These are phyloP conservation scores for Haplosporangium sp. DNA, from an alignment of 371 early-diverging fungal species.

Conservation along the genomic window DNA sequence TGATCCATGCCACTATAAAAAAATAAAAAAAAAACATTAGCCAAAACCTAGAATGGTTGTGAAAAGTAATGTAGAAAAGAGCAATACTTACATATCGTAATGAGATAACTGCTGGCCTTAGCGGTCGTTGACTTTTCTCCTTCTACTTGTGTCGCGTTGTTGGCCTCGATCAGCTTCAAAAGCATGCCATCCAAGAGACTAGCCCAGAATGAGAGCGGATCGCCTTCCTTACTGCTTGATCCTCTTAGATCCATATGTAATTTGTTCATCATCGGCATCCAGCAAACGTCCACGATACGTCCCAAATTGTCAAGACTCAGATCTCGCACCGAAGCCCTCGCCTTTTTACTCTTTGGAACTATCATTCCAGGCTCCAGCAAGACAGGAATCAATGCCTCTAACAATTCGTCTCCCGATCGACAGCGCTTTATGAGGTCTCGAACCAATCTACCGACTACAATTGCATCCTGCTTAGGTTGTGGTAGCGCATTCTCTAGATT, in stretches of 20 bases:
- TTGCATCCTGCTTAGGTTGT: slow-evolving; percentile 36
- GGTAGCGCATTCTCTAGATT: slow-evolving; percentile 21
- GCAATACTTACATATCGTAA: slow-evolving; percentile 34
- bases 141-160: slow-evolving; percentile 10
- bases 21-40: background rate
- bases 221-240: slow-evolving; percentile 31
- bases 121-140: slow-evolving; percentile 21
- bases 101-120: slow-evolving; percentile 37
- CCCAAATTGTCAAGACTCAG: slow-evolving; percentile 32
- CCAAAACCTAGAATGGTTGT: background rate
- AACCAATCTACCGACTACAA: slow-evolving; percentile 15
- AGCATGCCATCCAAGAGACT: slow-evolving; percentile 37
- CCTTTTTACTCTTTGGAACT: slow-evolving; percentile 41
- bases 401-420: slow-evolving; percentile 42
- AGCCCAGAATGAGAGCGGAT: slow-evolving; percentile 40
- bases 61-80: background rate
- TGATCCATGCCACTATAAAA: slow-evolving; percentile 49
- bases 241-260: slow-evolving; percentile 19
- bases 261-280: slow-evolving; percentile 49
- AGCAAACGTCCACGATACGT: slow-evolving; percentile 32
- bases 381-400: slow-evolving; percentile 28
- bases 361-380: slow-evolving; percentile 51
- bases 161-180: slow-evolving; percentile 35
- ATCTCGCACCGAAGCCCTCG: slow-evolving; percentile 33
- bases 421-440: slow-evolving; percentile 44